Base-by-base conservation (phyloP, 768 basidiomycete species). In the Pseudohyphozyma bogoriensis region DNA sequence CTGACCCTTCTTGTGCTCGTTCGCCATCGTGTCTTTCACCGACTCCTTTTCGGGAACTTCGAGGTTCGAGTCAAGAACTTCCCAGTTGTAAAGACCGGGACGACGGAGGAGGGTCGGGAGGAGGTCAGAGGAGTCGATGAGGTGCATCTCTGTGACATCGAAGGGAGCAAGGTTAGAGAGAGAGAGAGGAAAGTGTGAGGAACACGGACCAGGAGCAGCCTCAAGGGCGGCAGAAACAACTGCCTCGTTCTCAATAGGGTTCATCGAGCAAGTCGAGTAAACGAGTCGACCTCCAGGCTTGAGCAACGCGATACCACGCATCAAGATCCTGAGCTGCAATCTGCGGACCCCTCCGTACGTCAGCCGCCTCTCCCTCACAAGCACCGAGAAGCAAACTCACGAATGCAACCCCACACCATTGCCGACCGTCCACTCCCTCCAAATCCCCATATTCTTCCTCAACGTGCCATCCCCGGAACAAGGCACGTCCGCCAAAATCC, bases 381-480 rank as follows among this genome's bases (percentile, higher is more conserved):
- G 31, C 39, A 24, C 29, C 35, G 10, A 59, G 7, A 5, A 24
- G 7, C 3, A 3, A 8, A 75, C 82, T 45, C 66, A 91, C 89
- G 80, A 75, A 71, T 99, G 95, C 62, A 99, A 73, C 4, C 89
- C 89, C 71, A 93, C 91, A 13, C 86, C 93, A 72, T 93, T 89
- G 72, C 82, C 81, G 16, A 85, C 81, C 46, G 82, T 82, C 93
- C 93, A 99, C 44, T 79, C 79, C 72, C 85, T 87, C 95, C 95
- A 99, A 42, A 99, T 95, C 1, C 84, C 87, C 18, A 87, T 73
- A 72, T 99, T 99, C 78, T 99, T 99, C 63, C 95, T 77, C 58
- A 96, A 73, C 1, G 95, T 99, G 0, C 93, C 95, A 72, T 99
- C 95, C 6, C 95, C 95, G 68, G 88, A 91, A 72, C 95, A 99